Percentiles rank a stretch among this genome's conserved stretches.
Conservation (phyloP, 2,329 filamentous ascomycete species). For the Chaetoscypha palmicola region DNA sequence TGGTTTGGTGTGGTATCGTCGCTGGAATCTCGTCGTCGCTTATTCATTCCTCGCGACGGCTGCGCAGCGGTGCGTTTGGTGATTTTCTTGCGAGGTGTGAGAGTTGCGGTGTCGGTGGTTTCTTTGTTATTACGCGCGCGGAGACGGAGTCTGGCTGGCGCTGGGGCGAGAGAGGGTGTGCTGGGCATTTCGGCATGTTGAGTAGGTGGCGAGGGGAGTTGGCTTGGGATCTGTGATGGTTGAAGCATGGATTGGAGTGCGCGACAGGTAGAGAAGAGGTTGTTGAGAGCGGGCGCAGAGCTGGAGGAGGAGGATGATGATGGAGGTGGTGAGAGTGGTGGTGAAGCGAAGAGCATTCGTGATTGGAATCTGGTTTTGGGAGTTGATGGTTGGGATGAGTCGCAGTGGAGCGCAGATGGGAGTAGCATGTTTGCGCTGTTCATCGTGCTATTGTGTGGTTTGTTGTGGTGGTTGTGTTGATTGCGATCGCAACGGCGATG, state of each 20-base stretch:
- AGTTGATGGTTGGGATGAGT: conserved; percentile 37
- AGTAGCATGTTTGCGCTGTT: conserved; percentile 43
- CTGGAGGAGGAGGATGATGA: conserved; percentile 42
- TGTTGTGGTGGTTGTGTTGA: conserved; percentile 2
- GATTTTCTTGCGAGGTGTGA: conserved; percentile 35
- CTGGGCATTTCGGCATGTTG: conserved; percentile 23
- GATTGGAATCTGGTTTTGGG: conserved; percentile 34
- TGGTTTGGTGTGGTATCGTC: conserved; percentile 42
- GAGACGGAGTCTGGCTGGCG: conserved; percentile 47
- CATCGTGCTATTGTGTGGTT: neutral
- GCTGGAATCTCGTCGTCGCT: conserved; percentile 41
- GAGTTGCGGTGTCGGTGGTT: conserved; percentile 9
- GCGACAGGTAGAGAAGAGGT: conserved; percentile 53
- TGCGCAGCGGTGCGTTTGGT: conserved; percentile 39
- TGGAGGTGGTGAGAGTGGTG: conserved; percentile 43
- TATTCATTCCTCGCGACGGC: conserved; percentile 40
- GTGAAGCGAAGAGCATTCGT: conserved; percentile 46
- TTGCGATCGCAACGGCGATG: conserved; percentile 10
- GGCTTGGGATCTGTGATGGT: conserved; percentile 33
- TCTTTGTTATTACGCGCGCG: conserved; percentile 38
- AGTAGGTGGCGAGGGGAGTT: conserved; percentile 51
- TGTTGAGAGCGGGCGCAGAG: conserved; percentile 42
- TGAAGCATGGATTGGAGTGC: conserved; percentile 53
- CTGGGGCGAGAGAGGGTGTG: conserved; percentile 8
- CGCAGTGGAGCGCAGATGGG: conserved; percentile 52